These are phyloP conservation scores for Naganishia onofrii DNA, from an alignment of 768 basidiomycete species.

Conservation along the genomic window DNA sequence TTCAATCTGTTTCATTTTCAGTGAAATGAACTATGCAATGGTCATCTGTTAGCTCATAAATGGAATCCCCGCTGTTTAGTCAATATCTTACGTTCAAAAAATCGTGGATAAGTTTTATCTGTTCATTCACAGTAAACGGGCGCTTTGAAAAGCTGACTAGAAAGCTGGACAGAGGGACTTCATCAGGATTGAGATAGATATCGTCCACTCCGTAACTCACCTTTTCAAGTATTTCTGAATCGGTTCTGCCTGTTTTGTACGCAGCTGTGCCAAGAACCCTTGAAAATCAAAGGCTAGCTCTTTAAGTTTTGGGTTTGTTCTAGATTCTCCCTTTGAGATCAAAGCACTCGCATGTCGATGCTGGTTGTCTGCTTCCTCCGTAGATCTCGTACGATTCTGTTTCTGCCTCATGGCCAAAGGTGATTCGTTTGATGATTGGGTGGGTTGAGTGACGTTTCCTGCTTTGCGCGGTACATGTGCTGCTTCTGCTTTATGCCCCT, in stretches of 20 bases:
- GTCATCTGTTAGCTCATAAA: background rate
- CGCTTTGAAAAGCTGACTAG: constrained; percentile 88
- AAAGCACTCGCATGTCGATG: constrained; percentile 3
- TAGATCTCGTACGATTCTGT: background rate
- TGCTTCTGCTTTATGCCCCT: background rate
- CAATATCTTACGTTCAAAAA: constrained; percentile 82
- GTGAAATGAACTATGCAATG: constrained; percentile 72
- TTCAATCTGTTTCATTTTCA: constrained; percentile 64
- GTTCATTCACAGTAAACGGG: constrained; percentile 86
- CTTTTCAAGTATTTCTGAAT: constrained; percentile 93
- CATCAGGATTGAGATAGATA: background rate
- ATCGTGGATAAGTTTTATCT: constrained; percentile 91
- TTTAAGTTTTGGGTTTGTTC: constrained; percentile 11
- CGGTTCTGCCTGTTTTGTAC: constrained; percentile 78
- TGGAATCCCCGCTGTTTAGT: too few species aligned
- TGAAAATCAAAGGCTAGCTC: constrained; percentile 76
- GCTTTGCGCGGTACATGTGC: constrained; percentile 1
- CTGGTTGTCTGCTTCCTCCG: background rate
- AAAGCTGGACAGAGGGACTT: constrained; percentile 60
- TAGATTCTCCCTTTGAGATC: constrained; percentile 10
- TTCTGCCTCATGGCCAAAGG: background rate
- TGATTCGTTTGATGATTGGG: background rate
- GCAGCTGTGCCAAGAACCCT: constrained; percentile 91
- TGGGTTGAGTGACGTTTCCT: background rate
- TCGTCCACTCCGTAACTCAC: constrained; percentile 58